These are phyloP conservation scores for Guadua angustifolia DNA, from an alignment of 176 grass and related monocot species.

Conservation along the genomic window DNA sequence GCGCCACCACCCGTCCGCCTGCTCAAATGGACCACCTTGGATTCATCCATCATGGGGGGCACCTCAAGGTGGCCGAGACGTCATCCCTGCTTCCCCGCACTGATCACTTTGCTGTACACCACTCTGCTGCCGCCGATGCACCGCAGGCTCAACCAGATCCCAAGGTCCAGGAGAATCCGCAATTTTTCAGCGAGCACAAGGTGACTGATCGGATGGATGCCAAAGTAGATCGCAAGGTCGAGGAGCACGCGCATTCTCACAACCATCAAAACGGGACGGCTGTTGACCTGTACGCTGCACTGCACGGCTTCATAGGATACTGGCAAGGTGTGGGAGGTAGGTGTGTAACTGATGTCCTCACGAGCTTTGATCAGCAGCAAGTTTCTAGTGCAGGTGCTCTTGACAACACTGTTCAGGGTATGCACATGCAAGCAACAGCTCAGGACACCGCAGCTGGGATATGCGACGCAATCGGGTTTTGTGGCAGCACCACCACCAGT, in stretches of 20 bases:
- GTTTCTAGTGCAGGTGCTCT: slow-evolving; percentile 8
- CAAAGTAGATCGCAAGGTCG: not conserved
- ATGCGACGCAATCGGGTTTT: not conserved
- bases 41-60: not conserved
- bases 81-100: slow-evolving; percentile 14
- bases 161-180: not conserved
- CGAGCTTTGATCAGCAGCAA: slow-evolving; percentile 22
- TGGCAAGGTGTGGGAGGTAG: slow-evolving; percentile 34
- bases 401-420: slow-evolving; percentile 2
- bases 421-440: slow-evolving; percentile 22
- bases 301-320: slow-evolving; percentile 35
- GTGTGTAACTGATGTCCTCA: not conserved
- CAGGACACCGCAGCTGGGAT: slow-evolving; percentile 7
- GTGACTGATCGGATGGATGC: not conserved
- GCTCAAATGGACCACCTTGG: slow-evolving; percentile 34
- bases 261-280: not conserved
- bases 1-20: not conserved
- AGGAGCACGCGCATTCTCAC: not conserved
- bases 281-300: slow-evolving; percentile 26
- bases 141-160: not conserved
- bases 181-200: not conserved
- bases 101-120: not conserved
- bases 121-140: not conserved
- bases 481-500: slow-evolving; percentile 48
- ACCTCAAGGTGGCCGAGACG: slow-evolving; percentile 30